Conservation (phyloP, 805 yeast species). For the Millerozyma miso region DNA sequence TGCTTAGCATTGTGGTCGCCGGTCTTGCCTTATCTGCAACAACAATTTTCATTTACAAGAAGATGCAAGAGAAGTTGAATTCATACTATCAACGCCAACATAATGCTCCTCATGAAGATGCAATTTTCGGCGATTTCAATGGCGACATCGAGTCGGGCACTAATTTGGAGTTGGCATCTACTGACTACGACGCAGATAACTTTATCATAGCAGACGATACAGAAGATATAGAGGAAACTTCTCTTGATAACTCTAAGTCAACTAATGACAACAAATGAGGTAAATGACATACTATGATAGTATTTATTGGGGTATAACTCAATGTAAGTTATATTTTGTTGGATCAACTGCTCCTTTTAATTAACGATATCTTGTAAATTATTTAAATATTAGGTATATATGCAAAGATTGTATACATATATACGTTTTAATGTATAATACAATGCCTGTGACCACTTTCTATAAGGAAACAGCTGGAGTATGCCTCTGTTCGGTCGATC, state of each 20-base stretch:
- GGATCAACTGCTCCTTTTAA: too few species aligned
- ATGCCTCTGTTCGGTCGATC: background rate
- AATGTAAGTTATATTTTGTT: too few species aligned
- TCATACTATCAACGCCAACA: constrained; percentile 18
- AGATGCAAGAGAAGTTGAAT: constrained; percentile 39
- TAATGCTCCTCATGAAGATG: constrained; percentile 21
- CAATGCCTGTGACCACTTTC: background rate
- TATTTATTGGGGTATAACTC: too few species aligned
- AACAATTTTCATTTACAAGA: constrained; percentile 63
- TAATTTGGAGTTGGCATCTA: constrained; percentile 32
- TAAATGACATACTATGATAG: too few species aligned
- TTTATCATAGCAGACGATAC: constrained; percentile 38
- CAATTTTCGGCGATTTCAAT: constrained; percentile 39
- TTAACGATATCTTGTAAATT: background rate
- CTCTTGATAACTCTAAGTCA: background rate
- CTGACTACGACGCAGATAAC: constrained; percentile 38
- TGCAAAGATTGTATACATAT: background rate
- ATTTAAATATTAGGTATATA: background rate
- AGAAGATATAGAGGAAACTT: constrained; percentile 11
- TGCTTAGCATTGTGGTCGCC: constrained; percentile 58
- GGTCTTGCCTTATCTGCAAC: constrained; percentile 50
- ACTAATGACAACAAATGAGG: background rate
- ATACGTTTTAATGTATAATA: background rate
- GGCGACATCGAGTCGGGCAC: constrained; percentile 30
- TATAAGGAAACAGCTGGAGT: background rate